Base-by-base conservation (phyloP, 345 rosid genomes). In the Acer yangbiense region DNA sequence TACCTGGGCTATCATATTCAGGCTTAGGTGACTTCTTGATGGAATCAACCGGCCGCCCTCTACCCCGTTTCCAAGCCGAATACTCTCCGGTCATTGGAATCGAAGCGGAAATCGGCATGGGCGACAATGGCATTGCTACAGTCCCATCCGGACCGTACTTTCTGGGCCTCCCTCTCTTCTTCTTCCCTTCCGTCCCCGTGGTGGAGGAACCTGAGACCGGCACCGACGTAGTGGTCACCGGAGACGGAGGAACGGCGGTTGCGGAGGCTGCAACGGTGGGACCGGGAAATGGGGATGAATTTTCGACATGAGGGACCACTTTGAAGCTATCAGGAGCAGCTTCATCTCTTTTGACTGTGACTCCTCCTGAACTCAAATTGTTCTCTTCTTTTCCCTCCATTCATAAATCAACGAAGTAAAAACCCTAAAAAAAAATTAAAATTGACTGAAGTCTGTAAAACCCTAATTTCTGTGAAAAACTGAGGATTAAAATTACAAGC, bases 111-210 rank as follows among this genome's bases (percentile, higher is more conserved):
- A 96, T 90, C 13, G 98, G 98, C 98, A 86, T 90, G 13, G 99
- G 98, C 16, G 98, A 96, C 65, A 92, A 80, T 57, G 98, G 82
- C 76, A 75, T 55, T 7, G 85, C 79, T 73, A 87, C 68, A 1
- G 82, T 68, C 25, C 97, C 98, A 65, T 94, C 98, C 1, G 94
- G 90, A 10, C 88, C 85, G 77, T 86, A 89, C 89, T 96, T 96
- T 75, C 94, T 89, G 6, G 99, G 98, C 77, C 98, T 85, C 4
- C 98, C 98, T 84, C 99, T 89, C 87, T 90, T 94, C 88, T 92
- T 96, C 89, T 90, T 97, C 81, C 68, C 54, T 32, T 82, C 87
- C 71, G 78, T 63, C 44, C 71, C 81, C 20, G 86, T 68, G 61
- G 77, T 74, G 0, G 55, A 9, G 0, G 55, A 9, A 23, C 29